Conservation (phyloP, 208 protist genomes). For the Acanthamoeba healyi region DNA sequence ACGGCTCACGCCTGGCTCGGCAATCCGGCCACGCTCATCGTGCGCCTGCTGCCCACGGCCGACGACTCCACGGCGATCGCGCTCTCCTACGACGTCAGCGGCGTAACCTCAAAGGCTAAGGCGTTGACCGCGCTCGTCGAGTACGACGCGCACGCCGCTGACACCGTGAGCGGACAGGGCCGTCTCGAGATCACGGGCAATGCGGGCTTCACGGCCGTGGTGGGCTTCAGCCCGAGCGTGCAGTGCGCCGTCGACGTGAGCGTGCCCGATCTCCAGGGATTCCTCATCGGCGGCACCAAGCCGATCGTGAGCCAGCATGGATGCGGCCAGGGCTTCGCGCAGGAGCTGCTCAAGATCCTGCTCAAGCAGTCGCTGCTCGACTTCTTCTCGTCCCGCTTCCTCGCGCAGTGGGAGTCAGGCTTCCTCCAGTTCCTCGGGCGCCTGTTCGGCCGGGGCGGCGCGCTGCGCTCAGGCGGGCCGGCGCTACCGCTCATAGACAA, state of each 20-base stretch:
- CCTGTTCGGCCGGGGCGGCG: neutral
- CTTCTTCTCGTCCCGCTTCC: neutral
- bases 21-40: neutral
- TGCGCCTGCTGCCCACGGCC: neutral
- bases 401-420: slow-evolving; percentile 21
- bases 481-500: slow-evolving; percentile 34
- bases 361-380: slow-evolving; percentile 8
- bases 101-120: too few species aligned
- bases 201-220: slow-evolving; percentile 21
- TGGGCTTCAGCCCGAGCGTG: slow-evolving; percentile 32
- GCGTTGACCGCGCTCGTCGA: neutral
- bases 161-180: neutral
- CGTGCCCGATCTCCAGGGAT: neutral
- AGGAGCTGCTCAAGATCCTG: neutral
- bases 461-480: neutral
- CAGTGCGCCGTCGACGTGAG: neutral
- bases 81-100: neutral
- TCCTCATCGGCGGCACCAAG: neutral
- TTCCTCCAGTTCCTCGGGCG: neutral
- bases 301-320: neutral
- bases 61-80: neutral
- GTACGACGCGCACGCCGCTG: neutral
- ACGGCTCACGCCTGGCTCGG: slow-evolving; percentile 28
- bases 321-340: slow-evolving; percentile 42
- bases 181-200: neutral